These are phyloP conservation scores for Meripilus lineatus DNA, from an alignment of 1,284 basidiomycete genomes.

Conservation along the genomic window DNA sequence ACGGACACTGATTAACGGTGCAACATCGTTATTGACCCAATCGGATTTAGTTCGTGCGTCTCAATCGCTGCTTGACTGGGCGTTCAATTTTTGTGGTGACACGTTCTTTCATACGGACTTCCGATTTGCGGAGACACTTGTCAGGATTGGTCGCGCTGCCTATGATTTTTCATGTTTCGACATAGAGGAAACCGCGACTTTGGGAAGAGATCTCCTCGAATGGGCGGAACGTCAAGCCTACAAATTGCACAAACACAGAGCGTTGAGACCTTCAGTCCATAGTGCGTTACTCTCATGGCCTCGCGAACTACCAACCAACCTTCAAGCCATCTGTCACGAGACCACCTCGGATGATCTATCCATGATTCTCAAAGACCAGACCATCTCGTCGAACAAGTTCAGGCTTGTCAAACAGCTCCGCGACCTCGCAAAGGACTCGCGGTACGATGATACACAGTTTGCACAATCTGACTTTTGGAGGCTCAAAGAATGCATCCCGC, in stretches of 20 bases:
- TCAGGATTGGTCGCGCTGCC: constrained; percentile 56
- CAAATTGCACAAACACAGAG: constrained; percentile 33
- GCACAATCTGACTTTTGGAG: constrained; percentile 72
- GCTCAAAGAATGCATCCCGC: constrained; percentile 70
- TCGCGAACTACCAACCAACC: constrained; percentile 41
- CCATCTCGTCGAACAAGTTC: constrained; percentile 68
- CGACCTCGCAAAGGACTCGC: constrained; percentile 35
- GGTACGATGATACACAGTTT: constrained; percentile 43
- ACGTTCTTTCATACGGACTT: constrained; percentile 35
- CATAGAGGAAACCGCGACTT: constrained; percentile 23
- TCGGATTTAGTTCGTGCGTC: constrained; percentile 65
- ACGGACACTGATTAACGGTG: constrained; percentile 64
- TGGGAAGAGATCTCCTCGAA: constrained; percentile 45
- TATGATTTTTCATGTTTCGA: constrained; percentile 42
- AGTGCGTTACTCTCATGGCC: constrained; percentile 73
- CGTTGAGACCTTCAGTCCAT: constrained; percentile 40
- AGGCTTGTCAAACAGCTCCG: constrained; percentile 61
- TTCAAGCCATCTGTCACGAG: constrained; percentile 40
- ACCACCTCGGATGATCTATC: constrained; percentile 45
- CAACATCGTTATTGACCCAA: constrained; percentile 61
- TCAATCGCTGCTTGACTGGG: constrained; percentile 77
- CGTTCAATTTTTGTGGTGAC: constrained; percentile 47
- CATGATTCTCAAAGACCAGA: constrained; percentile 47
- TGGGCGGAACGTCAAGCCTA: constrained; percentile 61
- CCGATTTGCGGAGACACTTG: constrained; percentile 59